These are phyloP conservation scores for Emericellopsis atlantica DNA, from an alignment of 2,329 filamentous ascomycete species.

Conservation along the genomic window DNA sequence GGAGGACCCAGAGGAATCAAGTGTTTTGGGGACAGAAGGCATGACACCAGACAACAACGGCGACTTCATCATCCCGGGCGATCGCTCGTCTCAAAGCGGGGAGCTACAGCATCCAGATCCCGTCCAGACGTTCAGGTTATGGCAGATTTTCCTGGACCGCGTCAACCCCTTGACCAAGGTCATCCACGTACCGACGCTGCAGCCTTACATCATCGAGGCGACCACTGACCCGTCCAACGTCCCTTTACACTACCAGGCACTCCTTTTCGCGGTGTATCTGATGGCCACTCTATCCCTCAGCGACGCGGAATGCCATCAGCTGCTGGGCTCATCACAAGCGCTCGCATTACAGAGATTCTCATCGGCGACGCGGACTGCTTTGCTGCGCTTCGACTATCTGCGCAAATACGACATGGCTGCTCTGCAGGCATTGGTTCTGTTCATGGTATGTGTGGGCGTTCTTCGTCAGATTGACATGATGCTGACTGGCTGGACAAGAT, in stretches of 20 bases:
- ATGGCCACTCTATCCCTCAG: conserved; percentile 44
- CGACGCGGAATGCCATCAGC: conserved; percentile 39
- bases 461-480: background rate
- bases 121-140: conserved; percentile 55
- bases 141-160: conserved; percentile 63
- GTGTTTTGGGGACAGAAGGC: conserved; percentile 33
- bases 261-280: conserved; percentile 54
- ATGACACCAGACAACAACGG: conserved; percentile 38
- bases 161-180: conserved; percentile 63
- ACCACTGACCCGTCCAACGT: conserved; percentile 41
- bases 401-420: conserved; percentile 44
- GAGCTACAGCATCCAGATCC: conserved; percentile 50
- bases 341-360: conserved; percentile 38
- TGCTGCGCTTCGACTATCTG: conserved; percentile 43
- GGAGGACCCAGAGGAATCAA: conserved; percentile 33
- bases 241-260: conserved; percentile 44
- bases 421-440: conserved; percentile 46
- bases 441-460: conserved; percentile 27
- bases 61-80: conserved; percentile 32
- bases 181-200: conserved; percentile 59
- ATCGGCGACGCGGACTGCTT: conserved; percentile 33
- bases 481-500: conserved; percentile 20
- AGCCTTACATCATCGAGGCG: conserved; percentile 52
- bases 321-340: conserved; percentile 35
- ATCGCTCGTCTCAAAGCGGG: conserved; percentile 22